Evolutionary conservation across 2,329 filamentous ascomycete genomes (phyloP).

Genomic region (Sarocladiaceae sp.): DNA sequence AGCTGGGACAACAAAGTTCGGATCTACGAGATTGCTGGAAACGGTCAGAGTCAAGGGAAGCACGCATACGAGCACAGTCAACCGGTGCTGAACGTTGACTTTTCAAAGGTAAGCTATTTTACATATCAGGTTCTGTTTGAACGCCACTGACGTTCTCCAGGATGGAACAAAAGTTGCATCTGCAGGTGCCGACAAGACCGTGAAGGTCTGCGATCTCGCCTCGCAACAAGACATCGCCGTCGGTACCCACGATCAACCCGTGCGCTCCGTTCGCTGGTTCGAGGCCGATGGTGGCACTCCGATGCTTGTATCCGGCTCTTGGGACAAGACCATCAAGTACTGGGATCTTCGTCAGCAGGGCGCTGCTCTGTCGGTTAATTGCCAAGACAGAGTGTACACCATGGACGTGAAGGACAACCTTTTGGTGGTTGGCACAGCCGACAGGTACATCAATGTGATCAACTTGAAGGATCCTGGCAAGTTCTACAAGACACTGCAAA

Average conservation of each 20-base stretch:
- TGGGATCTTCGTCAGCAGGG: constrained; percentile 71
- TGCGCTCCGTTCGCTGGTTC: constrained; percentile 75
- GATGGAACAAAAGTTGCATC: constrained; percentile 88
- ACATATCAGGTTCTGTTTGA: too few relatives aligned
- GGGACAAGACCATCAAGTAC: constrained; percentile 89
- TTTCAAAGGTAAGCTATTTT: constrained; percentile 73
- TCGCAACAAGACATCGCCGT: constrained; percentile 66
- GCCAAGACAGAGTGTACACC: constrained; percentile 79
- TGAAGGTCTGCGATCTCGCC: constrained; percentile 80
- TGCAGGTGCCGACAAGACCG: constrained; percentile 84
- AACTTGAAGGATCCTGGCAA: constrained; percentile 83
- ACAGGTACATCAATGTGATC: constrained; percentile 93
- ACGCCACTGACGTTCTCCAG: constrained; percentile 38
- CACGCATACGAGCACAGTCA: constrained; percentile 82
- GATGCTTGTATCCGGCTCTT: constrained; percentile 88
- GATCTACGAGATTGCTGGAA: constrained; percentile 84
- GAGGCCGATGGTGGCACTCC: constrained; percentile 61
- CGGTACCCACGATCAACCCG: constrained; percentile 78
- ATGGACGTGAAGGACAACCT: constrained; percentile 89
- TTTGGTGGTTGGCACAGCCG: constrained; percentile 87
- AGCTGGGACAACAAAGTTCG: constrained; percentile 98
- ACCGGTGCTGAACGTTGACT: constrained; percentile 80
- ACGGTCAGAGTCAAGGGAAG: constrained; percentile 78
- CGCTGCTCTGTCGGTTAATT: constrained; percentile 56
- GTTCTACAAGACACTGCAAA: constrained; percentile 95